Conservation (phyloP, 352 stramenopile species). For the Phytopythium delawarense region DNA sequence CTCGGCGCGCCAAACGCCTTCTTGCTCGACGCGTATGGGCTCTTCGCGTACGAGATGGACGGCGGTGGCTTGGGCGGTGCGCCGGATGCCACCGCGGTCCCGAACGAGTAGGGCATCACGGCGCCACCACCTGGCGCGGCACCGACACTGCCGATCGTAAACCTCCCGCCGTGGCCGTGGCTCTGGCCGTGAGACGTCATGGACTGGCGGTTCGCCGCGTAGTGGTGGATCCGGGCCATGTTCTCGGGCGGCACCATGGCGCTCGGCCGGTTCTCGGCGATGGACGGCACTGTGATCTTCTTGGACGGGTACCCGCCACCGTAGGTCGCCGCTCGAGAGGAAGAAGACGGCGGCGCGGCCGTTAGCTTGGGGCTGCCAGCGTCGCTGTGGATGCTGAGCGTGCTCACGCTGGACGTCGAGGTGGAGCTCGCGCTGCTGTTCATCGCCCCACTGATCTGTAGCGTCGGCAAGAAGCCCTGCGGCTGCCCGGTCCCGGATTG, state of each 20-base stretch:
- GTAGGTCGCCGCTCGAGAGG: background rate
- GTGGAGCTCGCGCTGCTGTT: slow-evolving; percentile 26
- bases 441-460: slow-evolving; percentile 17
- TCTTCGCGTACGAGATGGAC: slow-evolving; percentile 33
- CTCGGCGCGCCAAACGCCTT: slow-evolving; percentile 17
- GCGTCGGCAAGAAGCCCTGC: slow-evolving; percentile 29
- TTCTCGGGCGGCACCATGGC: slow-evolving; percentile 21
- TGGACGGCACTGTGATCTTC: slow-evolving; percentile 32
- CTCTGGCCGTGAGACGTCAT: slow-evolving; percentile 53
- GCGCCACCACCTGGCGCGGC: background rate
- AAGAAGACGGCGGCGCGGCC: slow-evolving; percentile 10
- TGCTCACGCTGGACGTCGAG: slow-evolving; percentile 22
- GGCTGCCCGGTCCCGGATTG: slow-evolving; percentile 5
- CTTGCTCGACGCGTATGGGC: slow-evolving; percentile 23
- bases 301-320: slow-evolving; percentile 17
- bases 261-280: slow-evolving; percentile 29
- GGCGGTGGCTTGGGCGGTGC: slow-evolving; percentile 45
- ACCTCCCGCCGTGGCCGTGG: background rate
- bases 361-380: slow-evolving; percentile 12
- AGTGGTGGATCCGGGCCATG: slow-evolving; percentile 36
- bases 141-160: background rate
- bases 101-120: slow-evolving; percentile 33
- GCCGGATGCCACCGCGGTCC: background rate
- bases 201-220: slow-evolving; percentile 30
- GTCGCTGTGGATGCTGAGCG: slow-evolving; percentile 13